Conservation (phyloP, 768 basidiomycete species). For the Leucocoprinus sp. region DNA sequence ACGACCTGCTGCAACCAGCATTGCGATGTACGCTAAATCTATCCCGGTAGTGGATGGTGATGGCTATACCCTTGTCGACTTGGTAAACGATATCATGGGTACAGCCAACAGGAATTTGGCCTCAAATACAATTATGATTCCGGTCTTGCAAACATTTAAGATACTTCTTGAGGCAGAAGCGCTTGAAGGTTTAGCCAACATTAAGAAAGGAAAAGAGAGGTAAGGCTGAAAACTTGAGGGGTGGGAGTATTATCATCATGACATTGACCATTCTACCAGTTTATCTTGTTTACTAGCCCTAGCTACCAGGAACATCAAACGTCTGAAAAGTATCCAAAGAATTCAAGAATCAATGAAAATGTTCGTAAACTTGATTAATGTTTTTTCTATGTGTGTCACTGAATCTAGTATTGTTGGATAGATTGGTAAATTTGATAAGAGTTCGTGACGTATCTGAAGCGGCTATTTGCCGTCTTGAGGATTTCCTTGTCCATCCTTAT, state of each 20-base stretch:
- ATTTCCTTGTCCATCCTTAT: conserved; percentile 73
- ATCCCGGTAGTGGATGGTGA: conserved; percentile 34
- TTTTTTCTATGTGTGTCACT: conserved; percentile 3
- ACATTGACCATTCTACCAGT: conserved; percentile 33
- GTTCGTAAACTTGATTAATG: no score
- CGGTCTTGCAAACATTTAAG: conserved; percentile 69
- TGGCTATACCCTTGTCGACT: conserved; percentile 39
- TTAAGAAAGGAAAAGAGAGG: conserved; percentile 42
- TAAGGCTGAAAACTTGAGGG: conserved; percentile 37
- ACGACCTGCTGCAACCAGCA: conserved; percentile 53
- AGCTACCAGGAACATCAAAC: conserved; percentile 51
- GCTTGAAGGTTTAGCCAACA: conserved; percentile 40
- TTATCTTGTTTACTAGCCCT: conserved; percentile 46
- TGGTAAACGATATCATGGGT: conserved; percentile 50
- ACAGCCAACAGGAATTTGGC: conserved; percentile 45
- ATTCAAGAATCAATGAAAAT: conserved; percentile 79
- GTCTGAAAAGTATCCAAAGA: conserved; percentile 77
- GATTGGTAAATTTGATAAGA: conserved; percentile 57
- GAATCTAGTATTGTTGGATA: conserved; percentile 21
- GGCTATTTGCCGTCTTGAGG: conserved; percentile 36
- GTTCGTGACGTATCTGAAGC: conserved; percentile 37
- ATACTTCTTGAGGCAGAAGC: conserved; percentile 64
- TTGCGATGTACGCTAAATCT: conserved; percentile 47
- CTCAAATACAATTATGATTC: conserved; percentile 73
- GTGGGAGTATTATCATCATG: conserved; percentile 29